A percentile compares a stretch with the other conserved stretches of the same genome.
Evolutionary conservation across 805 yeast genomes (phyloP).

Genomic region (Teunomyces barrocoloradensis): DNA sequence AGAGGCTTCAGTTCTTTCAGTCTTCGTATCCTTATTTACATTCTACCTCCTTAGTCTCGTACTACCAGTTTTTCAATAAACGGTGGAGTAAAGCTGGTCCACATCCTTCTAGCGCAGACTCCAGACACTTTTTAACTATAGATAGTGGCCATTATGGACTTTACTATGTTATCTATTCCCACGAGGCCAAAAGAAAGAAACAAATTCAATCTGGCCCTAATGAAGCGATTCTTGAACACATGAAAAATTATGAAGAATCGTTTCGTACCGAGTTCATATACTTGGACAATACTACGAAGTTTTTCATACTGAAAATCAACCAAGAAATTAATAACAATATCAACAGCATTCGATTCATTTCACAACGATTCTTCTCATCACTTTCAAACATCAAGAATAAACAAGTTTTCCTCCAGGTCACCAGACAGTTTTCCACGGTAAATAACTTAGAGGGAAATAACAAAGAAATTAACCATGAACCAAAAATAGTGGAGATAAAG

Average conservation of each 20-base stretch:
- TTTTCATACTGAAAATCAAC: constrained; percentile 31
- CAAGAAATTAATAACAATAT: constrained; percentile 28
- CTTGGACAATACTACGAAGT: constrained; percentile 13
- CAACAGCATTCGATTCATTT: constrained; percentile 19
- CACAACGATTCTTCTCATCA: constrained; percentile 21
- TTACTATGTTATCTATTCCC: constrained; percentile 38
- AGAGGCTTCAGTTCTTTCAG: constrained; percentile 23
- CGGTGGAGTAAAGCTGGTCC: constrained; percentile 24
- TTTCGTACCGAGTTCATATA: neutral
- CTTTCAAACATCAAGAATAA: constrained; percentile 13
- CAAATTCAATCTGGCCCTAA: constrained; percentile 3
- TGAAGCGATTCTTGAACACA: constrained; percentile 10
- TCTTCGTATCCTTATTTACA: constrained; percentile 23
- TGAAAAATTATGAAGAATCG: constrained; percentile 6
- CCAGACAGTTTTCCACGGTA: constrained; percentile 9
- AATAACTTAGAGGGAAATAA: neutral
- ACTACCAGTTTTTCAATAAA: constrained; percentile 9
- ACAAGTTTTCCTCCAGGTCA: constrained; percentile 2
- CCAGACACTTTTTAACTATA: constrained; percentile 23
- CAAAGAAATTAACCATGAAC: constrained; percentile 4
- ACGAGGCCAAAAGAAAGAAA: constrained; percentile 25
- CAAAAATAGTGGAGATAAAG: neutral
- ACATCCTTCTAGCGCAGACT: constrained; percentile 17
- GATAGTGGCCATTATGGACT: constrained; percentile 44
- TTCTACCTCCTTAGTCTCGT: constrained; percentile 8